These are phyloP conservation scores for Calocybe cyanea DNA, from an alignment of 768 basidiomycete species.

Conservation along the genomic window DNA sequence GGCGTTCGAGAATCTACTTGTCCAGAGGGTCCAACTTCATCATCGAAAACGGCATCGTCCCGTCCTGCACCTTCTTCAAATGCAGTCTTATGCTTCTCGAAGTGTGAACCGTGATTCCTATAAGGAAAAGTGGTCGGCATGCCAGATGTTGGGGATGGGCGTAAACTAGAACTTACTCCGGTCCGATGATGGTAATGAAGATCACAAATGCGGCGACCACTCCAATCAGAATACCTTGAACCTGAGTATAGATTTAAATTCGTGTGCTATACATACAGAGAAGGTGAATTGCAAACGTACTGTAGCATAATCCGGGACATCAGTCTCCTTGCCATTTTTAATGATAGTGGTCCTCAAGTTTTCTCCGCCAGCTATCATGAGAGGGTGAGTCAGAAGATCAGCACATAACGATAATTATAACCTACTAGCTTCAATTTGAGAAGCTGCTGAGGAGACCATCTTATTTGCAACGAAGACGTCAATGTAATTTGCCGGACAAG, in stretches of 20 bases:
- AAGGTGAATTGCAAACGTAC: slow-evolving; percentile 19
- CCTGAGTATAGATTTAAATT: slow-evolving; percentile 30
- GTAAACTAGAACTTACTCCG: slow-evolving; percentile 45
- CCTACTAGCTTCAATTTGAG: slow-evolving; percentile 75
- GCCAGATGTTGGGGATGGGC: background rate
- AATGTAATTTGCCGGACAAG: too few species aligned
- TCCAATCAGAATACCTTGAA: slow-evolving; percentile 88
- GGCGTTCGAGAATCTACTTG: slow-evolving; percentile 1
- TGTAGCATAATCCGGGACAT: slow-evolving; percentile 63
- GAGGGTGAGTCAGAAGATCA: slow-evolving; percentile 12
- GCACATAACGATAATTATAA: slow-evolving; percentile 6
- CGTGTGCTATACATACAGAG: background rate
- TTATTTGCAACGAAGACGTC: too few species aligned
- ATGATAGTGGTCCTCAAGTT: slow-evolving; percentile 49
- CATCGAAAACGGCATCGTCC: slow-evolving; percentile 35
- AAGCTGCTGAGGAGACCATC: slow-evolving; percentile 69
- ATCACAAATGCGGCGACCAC: slow-evolving; percentile 75
- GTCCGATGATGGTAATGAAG: slow-evolving; percentile 72
- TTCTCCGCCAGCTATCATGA: slow-evolving; percentile 52
- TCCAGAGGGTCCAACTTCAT: slow-evolving; percentile 12
- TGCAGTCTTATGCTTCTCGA: slow-evolving; percentile 78
- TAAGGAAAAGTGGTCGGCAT: background rate
- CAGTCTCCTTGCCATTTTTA: slow-evolving; percentile 34
- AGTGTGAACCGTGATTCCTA: slow-evolving; percentile 74
- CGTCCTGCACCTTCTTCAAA: slow-evolving; percentile 70